A percentile compares a stretch with the other conserved stretches of the same genome.
phyloP scores from a whole-genome alignment of 2,329 filamentous ascomycete genomes.

The Alternaria ventricosa region DNA sequence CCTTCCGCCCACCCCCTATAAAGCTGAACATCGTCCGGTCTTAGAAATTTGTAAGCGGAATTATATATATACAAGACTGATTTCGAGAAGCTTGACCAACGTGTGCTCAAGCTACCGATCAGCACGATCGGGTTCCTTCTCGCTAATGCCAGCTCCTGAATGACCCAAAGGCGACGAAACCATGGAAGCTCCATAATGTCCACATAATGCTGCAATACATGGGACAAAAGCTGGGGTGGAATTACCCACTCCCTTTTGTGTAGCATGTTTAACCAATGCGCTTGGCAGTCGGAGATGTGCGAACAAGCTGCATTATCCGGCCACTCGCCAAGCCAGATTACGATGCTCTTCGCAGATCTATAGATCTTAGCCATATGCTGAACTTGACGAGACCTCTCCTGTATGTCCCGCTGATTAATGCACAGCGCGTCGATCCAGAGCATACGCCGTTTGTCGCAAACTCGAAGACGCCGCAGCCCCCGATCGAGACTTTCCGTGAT shows the following conservation, averaged over 20 bases:
- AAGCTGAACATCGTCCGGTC: too few relatives aligned
- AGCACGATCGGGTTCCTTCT: background rate
- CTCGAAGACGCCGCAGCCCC: background rate
- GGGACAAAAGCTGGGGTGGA: background rate
- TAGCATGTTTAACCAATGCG: background rate
- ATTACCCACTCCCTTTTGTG: too few relatives aligned
- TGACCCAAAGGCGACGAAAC: background rate
- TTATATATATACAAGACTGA: too few relatives aligned
- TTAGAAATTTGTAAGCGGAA: too few relatives aligned
- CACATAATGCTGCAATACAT: background rate
- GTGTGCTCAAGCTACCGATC: background rate
- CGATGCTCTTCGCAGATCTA: background rate
- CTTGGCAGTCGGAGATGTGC: fast-evolving
- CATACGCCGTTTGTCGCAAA: background rate
- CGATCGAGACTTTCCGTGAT: background rate
- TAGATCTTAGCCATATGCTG: background rate
- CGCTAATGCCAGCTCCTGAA: background rate
- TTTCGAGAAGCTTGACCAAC: too few relatives aligned
- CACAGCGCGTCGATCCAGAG: background rate
- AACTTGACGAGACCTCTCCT: background rate
- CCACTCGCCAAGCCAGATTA: background rate
- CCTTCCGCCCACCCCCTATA: too few relatives aligned
- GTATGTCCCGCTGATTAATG: background rate
- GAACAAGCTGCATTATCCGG: background rate
- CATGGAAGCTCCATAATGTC: background rate